A percentile compares a stretch with the other conserved stretches of the same genome.
Conservation (phyloP, 257 asterid genomes). For the Phtheirospermum japonicum region DNA sequence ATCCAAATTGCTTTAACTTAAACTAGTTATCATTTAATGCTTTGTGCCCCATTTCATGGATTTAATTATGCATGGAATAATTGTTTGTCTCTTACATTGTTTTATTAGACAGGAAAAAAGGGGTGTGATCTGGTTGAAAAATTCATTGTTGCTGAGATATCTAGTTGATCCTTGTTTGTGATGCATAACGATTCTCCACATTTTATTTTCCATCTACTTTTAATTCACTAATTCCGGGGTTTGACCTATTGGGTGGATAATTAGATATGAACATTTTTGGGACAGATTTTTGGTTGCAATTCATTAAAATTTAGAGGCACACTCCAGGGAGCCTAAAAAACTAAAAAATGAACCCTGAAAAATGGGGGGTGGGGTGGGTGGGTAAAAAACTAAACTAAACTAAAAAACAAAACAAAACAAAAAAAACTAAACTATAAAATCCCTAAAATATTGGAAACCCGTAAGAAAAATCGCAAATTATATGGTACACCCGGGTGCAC, state of each 20-base stretch:
- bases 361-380: too few species aligned
- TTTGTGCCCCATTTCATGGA: conserved; percentile 8
- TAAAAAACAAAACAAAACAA: too few species aligned
- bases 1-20: not conserved
- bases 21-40: not conserved
- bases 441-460: too few species aligned
- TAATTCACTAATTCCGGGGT: not conserved
- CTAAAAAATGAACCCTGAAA: too few species aligned
- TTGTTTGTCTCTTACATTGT: not conserved
- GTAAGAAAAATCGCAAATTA: too few species aligned
- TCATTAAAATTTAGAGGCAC: not conserved
- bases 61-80: conserved; percentile 9
- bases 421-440: too few species aligned
- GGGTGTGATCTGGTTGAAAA: conserved; percentile 8
- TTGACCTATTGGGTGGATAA: not conserved
- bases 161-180: not conserved
- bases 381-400: too few species aligned
- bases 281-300: not conserved
- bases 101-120: not conserved
- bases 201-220: not conserved
- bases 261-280: not conserved
- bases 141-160: not conserved
- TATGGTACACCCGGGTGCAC: too few species aligned
- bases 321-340: too few species aligned
- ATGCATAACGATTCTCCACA: not conserved